A percentile compares a stretch with the other conserved stretches of the same genome.
These are phyloP conservation scores for Trichoderma afroharzianum DNA, from an alignment of 2,329 filamentous ascomycete genomes.

Conservation along the genomic window DNA sequence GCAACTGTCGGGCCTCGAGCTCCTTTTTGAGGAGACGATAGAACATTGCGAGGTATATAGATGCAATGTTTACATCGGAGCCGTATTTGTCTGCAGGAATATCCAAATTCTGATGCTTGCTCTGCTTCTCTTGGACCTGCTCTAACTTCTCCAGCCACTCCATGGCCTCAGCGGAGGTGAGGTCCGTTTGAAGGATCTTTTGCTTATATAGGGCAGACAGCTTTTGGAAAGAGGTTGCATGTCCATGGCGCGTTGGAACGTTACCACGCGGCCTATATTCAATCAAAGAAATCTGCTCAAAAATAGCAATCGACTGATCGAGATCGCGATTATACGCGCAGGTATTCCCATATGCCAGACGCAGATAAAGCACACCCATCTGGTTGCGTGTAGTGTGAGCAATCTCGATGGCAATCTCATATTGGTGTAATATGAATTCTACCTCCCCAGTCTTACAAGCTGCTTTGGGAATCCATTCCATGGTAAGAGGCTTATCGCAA, in stretches of 20 bases:
- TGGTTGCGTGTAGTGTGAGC: conserved; percentile 35
- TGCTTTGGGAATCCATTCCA: conserved; percentile 42
- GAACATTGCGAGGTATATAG: conserved; percentile 39
- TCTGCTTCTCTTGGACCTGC: conserved; percentile 35
- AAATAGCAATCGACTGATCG: conserved; percentile 33
- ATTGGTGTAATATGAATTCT: conserved; percentile 29
- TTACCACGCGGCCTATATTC: conserved; percentile 40
- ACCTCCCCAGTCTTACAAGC: conserved; percentile 34
- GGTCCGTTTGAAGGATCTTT: conserved; percentile 29
- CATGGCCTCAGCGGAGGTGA: conserved; percentile 26
- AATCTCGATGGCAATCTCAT: conserved; percentile 31
- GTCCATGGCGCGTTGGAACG: conserved; percentile 37
- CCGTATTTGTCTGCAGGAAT: conserved; percentile 40
- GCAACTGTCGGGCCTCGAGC: conserved; percentile 28
- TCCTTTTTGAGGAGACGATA: conserved; percentile 32
- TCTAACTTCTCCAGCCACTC: conserved; percentile 36
- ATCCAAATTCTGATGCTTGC: conserved; percentile 36
- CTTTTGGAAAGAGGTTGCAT: conserved; percentile 39
- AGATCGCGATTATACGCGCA: conserved; percentile 35
- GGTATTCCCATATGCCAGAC: conserved; percentile 35
- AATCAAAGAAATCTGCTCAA: conserved; percentile 35
- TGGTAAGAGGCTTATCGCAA: conserved; percentile 31
- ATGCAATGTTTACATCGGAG: conserved; percentile 40
- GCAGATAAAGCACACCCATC: conserved; percentile 36
- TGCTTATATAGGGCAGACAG: conserved; percentile 38